These are phyloP conservation scores for Warburgia ugandensis DNA, from an alignment of 164 flowering plant genomes.

Conservation along the genomic window DNA sequence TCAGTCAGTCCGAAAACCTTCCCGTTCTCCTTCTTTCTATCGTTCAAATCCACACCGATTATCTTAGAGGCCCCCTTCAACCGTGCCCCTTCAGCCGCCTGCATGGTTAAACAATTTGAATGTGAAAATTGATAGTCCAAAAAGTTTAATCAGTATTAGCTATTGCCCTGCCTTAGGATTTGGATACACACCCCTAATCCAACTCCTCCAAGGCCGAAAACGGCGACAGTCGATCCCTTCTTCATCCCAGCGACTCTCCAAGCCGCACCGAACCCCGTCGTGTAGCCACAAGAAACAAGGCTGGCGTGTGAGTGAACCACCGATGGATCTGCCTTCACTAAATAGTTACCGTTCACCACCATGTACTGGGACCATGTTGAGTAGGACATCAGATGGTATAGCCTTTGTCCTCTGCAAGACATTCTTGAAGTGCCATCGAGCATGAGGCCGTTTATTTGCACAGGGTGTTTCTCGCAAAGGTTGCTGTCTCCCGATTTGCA, in stretches of 20 bases:
- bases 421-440: constrained; percentile 31
- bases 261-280: constrained; percentile 34
- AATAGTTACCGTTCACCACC: constrained; percentile 20
- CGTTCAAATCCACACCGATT: constrained; percentile 38
- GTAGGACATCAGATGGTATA: constrained; percentile 29
- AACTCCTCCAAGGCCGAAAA: constrained; percentile 47
- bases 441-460: constrained; percentile 27
- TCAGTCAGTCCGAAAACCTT: constrained; percentile 39
- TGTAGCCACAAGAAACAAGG: constrained; percentile 28
- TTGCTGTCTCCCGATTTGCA: constrained; percentile 29
- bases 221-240: constrained; percentile 36
- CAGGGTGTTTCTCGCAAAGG: constrained; percentile 17
- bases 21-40: constrained; percentile 25
- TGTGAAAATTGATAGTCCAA: too few species aligned
- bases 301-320: constrained; percentile 21
- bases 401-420: constrained; percentile 23
- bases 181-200: constrained; percentile 40
- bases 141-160: too few species aligned
- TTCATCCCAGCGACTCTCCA: constrained; percentile 34
- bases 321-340: constrained; percentile 16
- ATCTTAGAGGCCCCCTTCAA: constrained; percentile 34
- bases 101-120: too few species aligned
- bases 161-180: too few species aligned
- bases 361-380: constrained; percentile 46
- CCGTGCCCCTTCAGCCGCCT: constrained; percentile 34